phyloP scores from a whole-genome alignment of 768 basidiomycete genomes.

The Suillus ampliporus region DNA sequence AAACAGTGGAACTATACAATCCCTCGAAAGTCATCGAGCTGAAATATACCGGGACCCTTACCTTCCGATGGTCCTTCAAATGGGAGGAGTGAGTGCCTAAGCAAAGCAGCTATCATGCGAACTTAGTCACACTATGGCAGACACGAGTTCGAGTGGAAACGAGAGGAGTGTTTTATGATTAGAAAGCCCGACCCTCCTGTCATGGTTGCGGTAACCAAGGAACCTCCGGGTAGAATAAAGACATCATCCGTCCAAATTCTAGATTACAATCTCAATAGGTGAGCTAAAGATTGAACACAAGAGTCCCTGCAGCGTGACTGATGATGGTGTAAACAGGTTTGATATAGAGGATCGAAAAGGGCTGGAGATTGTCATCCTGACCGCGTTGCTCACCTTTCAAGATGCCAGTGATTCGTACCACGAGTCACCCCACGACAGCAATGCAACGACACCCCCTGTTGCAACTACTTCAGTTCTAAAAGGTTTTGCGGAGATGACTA shows the following conservation, averaged over 20 bases:
- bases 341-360: conserved; percentile 88
- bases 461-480: conserved; percentile 6
- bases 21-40: conserved; percentile 73
- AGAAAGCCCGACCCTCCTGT: conserved; percentile 90
- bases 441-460: neutral
- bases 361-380: conserved; percentile 80
- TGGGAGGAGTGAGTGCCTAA: conserved; percentile 75
- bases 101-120: neutral
- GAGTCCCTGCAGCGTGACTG: neutral
- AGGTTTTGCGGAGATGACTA: conserved; percentile 12
- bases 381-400: conserved; percentile 77
- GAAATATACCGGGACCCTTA: conserved; percentile 72
- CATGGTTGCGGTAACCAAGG: conserved; percentile 81
- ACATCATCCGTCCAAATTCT: conserved; percentile 74
- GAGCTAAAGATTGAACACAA: conserved; percentile 13
- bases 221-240: conserved; percentile 67
- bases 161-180: conserved; percentile 82
- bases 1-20: conserved; percentile 78
- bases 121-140: conserved; percentile 41
- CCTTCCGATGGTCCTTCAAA: conserved; percentile 78
- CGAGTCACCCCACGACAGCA: conserved; percentile 33
- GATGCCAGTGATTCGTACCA: conserved; percentile 68
- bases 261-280: conserved; percentile 87
- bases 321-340: conserved; percentile 53
- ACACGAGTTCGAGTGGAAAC: conserved; percentile 86